Evolutionary conservation across 257 asterid species (phyloP), one percentile per base, ranked within the genome.

Genomic region (Leonotis leonurus): DNA sequence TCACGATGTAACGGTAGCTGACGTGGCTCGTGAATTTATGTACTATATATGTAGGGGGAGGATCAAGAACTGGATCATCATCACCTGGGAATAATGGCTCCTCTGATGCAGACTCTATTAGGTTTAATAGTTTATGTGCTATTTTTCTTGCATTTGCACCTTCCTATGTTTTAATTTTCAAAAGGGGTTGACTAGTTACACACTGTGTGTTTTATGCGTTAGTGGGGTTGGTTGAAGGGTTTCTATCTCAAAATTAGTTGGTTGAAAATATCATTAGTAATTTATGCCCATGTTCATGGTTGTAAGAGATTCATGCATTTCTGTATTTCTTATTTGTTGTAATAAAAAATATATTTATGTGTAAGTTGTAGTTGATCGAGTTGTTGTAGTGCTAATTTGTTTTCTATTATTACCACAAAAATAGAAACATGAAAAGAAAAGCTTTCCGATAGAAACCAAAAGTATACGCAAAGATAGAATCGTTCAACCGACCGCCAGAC

Each of bases 61-160:
- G 77, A 22, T 65, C 82, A 12, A 64, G n/a, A 32, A 69, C 39
- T 17, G 67, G 46, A 18, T 68, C 77, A 65, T 65, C 78, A 18
- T 37, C 63, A 3, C 29, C 76, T 9, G 71, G 71, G 57, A 64
- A 57, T 43, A 64, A 57, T 43, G 75, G 78, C 56, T 45, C 80
- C 5, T 73, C 50, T 9, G 67, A 62, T 58, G 75, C 78, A 68
- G 61, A 39, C 58, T 50, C 66, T 33, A 22, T 51, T 46, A 60
- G 51, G 20, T 46, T 73, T 62, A 54, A 6, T 21, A 5, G 32
- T 36, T 49, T 67, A 39, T 39, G 4, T 33, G 44, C 46, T 68
- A 10, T 37, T 60, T 39, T 61, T 21, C 56, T 69, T 40, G 40
- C 56, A 13, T 61, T 61, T 25, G 0, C 68, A 48, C 8, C 62